A percentile compares a stretch with the other conserved stretches of the same genome.
Evolutionary conservation across 1,284 basidiomycete genomes (phyloP).

Genomic region (Tranzscheliella williamsii): DNA sequence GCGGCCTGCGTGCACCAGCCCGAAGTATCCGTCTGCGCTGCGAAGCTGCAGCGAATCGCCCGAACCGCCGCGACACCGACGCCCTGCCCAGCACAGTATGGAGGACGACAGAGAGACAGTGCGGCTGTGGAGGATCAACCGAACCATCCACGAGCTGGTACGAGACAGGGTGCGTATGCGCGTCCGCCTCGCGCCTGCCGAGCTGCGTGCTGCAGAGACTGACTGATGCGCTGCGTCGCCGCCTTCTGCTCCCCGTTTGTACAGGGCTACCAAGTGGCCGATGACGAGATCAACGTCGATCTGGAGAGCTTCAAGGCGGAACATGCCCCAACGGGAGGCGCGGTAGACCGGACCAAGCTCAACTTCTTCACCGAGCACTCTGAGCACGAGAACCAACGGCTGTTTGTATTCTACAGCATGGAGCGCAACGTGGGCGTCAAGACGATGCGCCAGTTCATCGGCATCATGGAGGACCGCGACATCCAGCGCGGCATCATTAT

Average conservation of each 20-base stretch:
- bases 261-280: slow-evolving; percentile 83
- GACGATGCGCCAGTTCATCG: slow-evolving; percentile 59
- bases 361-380: slow-evolving; percentile 55
- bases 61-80: too few relatives aligned
- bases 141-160: slow-evolving; percentile 95
- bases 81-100: too few relatives aligned
- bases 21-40: too few relatives aligned
- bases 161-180: slow-evolving; percentile 70
- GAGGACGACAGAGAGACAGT: slow-evolving; percentile 64
- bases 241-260: too few relatives aligned
- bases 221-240: too few relatives aligned
- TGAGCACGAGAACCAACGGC: slow-evolving; percentile 70
- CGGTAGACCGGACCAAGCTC: slow-evolving; percentile 53
- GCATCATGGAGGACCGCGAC: slow-evolving; percentile 66
- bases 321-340: slow-evolving; percentile 64
- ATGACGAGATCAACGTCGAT: slow-evolving; percentile 86
- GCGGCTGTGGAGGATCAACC: slow-evolving; percentile 91
- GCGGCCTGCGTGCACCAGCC: too few relatives aligned
- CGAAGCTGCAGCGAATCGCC: too few relatives aligned
- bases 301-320: slow-evolving; percentile 70
- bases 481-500: slow-evolving; percentile 92
- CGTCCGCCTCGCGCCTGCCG: neutral
- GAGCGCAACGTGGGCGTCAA: slow-evolving; percentile 59
- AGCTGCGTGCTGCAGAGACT: neutral
- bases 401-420: slow-evolving; percentile 84